Evolutionary conservation across 1,284 basidiomycete genomes (phyloP).

Genomic region (Rhodotorula sp.): DNA sequence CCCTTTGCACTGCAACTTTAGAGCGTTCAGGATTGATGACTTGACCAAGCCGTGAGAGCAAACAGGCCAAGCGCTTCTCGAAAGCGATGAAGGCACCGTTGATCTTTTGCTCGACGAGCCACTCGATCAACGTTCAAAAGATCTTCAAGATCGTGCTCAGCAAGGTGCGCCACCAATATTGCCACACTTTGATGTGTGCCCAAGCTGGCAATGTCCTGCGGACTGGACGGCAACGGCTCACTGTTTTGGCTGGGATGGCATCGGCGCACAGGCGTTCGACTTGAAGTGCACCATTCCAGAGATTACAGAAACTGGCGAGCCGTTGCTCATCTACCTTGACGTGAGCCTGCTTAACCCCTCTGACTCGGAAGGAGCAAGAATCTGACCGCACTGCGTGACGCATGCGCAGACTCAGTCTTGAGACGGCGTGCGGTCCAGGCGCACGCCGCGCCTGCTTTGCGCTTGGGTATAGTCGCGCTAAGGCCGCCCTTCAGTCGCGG

Average conservation of each 20-base stretch:
- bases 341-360: slow-evolving; percentile 50
- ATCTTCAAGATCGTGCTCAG: slow-evolving; percentile 96
- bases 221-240: slow-evolving; percentile 14
- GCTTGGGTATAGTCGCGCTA: too few species aligned
- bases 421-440: not conserved
- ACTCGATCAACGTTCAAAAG: slow-evolving; percentile 96
- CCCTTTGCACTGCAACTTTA: too few species aligned
- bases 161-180: slow-evolving; percentile 52
- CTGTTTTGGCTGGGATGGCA: too few species aligned
- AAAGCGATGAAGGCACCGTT: slow-evolving; percentile 97
- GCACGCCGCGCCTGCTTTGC: too few species aligned
- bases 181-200: too few species aligned
- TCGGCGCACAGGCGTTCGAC: slow-evolving; percentile 80
- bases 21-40: not conserved
- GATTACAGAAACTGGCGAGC: slow-evolving; percentile 91
- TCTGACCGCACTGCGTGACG: not conserved
- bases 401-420: not conserved
- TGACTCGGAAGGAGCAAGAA: not conserved
- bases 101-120: slow-evolving; percentile 96
- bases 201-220: too few species aligned
- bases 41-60: not conserved
- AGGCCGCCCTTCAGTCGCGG: too few species aligned
- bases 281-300: slow-evolving; percentile 94
- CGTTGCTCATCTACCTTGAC: slow-evolving; percentile 87
- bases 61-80: slow-evolving; percentile 87